These are phyloP conservation scores for Phoma sp. DNA, from an alignment of 2,329 filamentous ascomycete species.

Conservation along the genomic window DNA sequence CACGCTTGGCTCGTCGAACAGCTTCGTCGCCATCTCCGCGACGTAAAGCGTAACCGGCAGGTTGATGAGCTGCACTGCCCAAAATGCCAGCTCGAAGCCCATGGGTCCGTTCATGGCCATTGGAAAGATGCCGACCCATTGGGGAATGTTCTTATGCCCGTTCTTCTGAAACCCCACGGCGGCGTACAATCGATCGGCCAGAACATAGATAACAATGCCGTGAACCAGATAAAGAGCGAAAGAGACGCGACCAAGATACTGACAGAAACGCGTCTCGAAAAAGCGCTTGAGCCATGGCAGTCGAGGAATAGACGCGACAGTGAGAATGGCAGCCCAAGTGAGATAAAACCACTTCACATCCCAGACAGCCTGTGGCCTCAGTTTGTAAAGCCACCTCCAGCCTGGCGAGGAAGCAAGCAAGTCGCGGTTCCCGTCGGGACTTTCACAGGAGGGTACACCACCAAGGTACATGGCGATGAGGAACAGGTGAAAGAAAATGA, in stretches of 20 bases:
- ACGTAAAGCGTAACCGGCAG: constrained; percentile 40
- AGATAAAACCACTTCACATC: constrained; percentile 74
- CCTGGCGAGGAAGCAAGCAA: constrained; percentile 62
- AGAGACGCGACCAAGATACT: constrained; percentile 64
- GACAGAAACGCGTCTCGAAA: constrained; percentile 57
- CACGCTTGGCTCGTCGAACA: constrained; percentile 61
- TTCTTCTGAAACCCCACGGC: constrained; percentile 63
- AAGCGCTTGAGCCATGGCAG: constrained; percentile 58
- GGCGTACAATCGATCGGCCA: constrained; percentile 66
- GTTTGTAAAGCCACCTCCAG: constrained; percentile 65
- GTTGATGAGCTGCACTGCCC: constrained; percentile 63
- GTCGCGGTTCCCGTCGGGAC: constrained; percentile 48
- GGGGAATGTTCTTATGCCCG: constrained; percentile 58
- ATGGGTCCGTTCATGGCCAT: constrained; percentile 63
- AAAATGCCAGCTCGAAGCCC: constrained; percentile 63
- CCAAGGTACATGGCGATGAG: constrained; percentile 63
- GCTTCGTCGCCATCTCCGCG: constrained; percentile 44
- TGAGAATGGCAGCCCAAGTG: constrained; percentile 64
- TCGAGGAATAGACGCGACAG: constrained; percentile 64
- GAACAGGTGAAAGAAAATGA: constrained; percentile 50
- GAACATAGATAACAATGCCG: constrained; percentile 53
- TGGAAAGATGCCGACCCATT: constrained; percentile 64
- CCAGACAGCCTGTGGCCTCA: constrained; percentile 70
- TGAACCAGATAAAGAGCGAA: constrained; percentile 67
- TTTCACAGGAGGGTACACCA: constrained; percentile 63